These are phyloP conservation scores for Solanum bulbocastanum DNA, from an alignment of 257 asterid genomes.

Conservation along the genomic window DNA sequence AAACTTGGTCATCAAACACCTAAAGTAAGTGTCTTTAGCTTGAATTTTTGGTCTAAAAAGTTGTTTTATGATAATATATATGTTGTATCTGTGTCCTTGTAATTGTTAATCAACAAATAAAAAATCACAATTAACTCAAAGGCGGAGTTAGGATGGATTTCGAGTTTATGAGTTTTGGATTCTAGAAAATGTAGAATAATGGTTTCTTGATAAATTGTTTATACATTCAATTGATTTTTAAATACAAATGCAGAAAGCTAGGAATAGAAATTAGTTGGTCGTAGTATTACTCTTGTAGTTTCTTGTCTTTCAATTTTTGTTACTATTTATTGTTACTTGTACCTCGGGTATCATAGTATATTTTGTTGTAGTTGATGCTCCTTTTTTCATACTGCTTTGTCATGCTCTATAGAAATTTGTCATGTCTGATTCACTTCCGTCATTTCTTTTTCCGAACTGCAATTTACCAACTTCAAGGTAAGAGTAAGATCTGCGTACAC, in stretches of 20 bases:
- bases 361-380: not conserved
- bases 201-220: not conserved
- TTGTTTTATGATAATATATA: not conserved
- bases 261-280: not conserved
- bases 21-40: constrained; percentile 38
- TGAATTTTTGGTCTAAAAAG: not conserved
- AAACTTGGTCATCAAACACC: constrained; percentile 57
- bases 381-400: not conserved
- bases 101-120: not conserved
- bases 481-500: not conserved
- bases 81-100: not conserved
- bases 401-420: not conserved
- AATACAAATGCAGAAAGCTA: not conserved
- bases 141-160: not conserved
- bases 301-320: not conserved
- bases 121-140: not conserved
- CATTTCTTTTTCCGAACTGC: not conserved
- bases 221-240: not conserved
- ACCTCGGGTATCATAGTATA: not conserved
- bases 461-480: not conserved
- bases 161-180: not conserved
- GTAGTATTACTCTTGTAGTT: not conserved
- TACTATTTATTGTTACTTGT: not conserved
- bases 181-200: not conserved
- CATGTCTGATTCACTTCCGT: no score